Percentiles rank a stretch among this genome's conserved stretches.
phyloP scores from a whole-genome alignment of 768 basidiomycete genomes.

The Suillus alpinus region DNA sequence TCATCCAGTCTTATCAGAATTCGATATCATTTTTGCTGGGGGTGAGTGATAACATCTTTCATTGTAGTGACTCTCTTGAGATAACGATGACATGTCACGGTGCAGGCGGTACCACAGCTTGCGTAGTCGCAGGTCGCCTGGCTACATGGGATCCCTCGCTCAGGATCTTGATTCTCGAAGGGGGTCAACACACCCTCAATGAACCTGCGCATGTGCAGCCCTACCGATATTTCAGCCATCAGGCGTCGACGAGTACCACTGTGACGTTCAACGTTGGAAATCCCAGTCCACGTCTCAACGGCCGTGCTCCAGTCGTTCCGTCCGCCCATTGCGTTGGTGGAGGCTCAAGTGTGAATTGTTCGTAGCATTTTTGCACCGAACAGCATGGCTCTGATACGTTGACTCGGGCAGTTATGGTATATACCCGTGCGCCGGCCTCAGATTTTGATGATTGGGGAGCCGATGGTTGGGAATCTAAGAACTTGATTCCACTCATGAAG shows the following conservation, averaged over 20 bases:
- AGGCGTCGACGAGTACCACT: constrained; percentile 15
- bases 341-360: constrained; percentile 22
- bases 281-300: constrained; percentile 13
- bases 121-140: constrained; percentile 26
- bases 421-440: constrained; percentile 22
- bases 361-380: neutral
- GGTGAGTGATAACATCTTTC: neutral
- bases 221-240: constrained; percentile 13
- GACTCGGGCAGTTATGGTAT: constrained; percentile 13
- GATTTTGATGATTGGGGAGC: constrained; percentile 30
- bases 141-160: constrained; percentile 23
- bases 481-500: constrained; percentile 24
- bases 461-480: constrained; percentile 21
- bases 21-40: neutral
- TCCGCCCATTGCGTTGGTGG: constrained; percentile 25
- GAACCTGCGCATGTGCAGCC: constrained; percentile 20
- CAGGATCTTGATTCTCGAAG: constrained; percentile 26
- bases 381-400: neutral
- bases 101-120: constrained; percentile 25
- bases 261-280: constrained; percentile 11
- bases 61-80: neutral
- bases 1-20: neutral
- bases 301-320: constrained; percentile 10
- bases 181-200: constrained; percentile 20
- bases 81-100: neutral